phyloP scores from a whole-genome alignment of 257 asterid species.

The Avicennia marina region DNA sequence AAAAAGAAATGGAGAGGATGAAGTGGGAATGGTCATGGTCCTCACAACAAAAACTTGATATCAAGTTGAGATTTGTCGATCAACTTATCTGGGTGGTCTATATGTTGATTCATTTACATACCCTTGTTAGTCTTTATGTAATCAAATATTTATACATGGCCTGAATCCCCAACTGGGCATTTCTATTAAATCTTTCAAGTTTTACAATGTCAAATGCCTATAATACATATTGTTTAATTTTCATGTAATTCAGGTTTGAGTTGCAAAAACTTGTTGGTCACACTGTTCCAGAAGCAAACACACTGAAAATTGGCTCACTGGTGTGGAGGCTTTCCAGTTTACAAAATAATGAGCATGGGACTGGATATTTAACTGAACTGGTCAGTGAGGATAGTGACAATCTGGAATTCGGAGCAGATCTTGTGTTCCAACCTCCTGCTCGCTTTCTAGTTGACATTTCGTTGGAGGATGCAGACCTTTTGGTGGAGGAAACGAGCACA shows the following conservation, averaged over 20 bases:
- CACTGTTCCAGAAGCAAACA: constrained; percentile 42
- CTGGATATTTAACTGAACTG: constrained; percentile 28
- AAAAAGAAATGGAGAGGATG: background rate
- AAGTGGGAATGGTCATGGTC: background rate
- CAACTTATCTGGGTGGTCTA: constrained; percentile 3
- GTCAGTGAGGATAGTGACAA: constrained; percentile 39
- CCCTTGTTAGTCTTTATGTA: too few species aligned
- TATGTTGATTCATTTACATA: too few species aligned
- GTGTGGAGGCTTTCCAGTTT: constrained; percentile 58
- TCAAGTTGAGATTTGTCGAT: constrained; percentile 9
- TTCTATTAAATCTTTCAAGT: background rate
- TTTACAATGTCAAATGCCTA: background rate
- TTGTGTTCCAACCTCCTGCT: constrained; percentile 65
- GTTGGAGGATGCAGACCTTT: constrained; percentile 43
- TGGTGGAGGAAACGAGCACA: constrained; percentile 41
- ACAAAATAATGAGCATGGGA: constrained; percentile 44
- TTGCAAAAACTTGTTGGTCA: constrained; percentile 76
- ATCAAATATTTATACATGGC: background rate
- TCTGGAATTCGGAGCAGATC: constrained; percentile 84
- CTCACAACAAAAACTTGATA: background rate
- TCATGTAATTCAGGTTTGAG: constrained; percentile 51
- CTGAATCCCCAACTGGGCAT: background rate
- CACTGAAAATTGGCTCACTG: constrained; percentile 52
- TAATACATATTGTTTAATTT: background rate
- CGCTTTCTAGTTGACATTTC: constrained; percentile 71